Percentiles rank a stretch among this genome's conserved stretches.
Evolutionary conservation across 805 yeast genomes (phyloP).

Genomic region (Metschnikowia amazonensis): DNA sequence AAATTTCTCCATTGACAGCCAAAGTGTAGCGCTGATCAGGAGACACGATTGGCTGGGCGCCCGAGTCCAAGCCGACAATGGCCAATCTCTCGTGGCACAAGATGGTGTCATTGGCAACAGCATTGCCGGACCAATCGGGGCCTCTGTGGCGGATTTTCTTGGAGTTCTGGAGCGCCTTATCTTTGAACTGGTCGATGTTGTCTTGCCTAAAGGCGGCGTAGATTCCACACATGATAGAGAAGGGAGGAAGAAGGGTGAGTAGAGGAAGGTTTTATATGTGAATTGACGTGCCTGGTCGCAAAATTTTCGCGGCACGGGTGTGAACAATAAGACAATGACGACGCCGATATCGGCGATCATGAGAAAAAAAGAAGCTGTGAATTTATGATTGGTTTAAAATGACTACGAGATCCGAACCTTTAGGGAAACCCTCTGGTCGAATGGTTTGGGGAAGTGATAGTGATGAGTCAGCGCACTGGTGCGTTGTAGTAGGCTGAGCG

Average conservation of each 20-base stretch:
- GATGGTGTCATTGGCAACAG: conserved; percentile 79
- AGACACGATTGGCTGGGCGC: conserved; percentile 95
- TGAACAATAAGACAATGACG: background rate
- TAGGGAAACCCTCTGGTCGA: no score
- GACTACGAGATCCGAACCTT: no score
- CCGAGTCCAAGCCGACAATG: conserved; percentile 94
- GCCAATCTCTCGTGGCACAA: conserved; percentile 95
- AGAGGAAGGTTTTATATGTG: background rate
- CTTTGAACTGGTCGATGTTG: conserved; percentile 75
- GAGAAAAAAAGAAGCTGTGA: no score
- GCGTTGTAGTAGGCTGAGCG: background rate
- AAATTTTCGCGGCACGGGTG: conserved; percentile 5
- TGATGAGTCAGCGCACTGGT: background rate
- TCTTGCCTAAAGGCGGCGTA: conserved; percentile 87
- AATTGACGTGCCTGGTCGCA: background rate
- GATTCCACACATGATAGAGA: conserved; percentile 84
- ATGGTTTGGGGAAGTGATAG: background rate
- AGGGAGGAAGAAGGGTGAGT: background rate
- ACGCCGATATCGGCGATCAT: background rate
- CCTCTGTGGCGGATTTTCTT: conserved; percentile 98
- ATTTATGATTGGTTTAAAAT: no score
- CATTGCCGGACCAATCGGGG: conserved; percentile 98
- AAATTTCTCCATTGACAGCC: conserved; percentile 96
- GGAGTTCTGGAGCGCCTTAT: conserved; percentile 83
- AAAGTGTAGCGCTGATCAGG: conserved; percentile 68